These are phyloP conservation scores for Chlamydomonas reinhardtii DNA, from an alignment of 163 green algal species.

Conservation along the genomic window DNA sequence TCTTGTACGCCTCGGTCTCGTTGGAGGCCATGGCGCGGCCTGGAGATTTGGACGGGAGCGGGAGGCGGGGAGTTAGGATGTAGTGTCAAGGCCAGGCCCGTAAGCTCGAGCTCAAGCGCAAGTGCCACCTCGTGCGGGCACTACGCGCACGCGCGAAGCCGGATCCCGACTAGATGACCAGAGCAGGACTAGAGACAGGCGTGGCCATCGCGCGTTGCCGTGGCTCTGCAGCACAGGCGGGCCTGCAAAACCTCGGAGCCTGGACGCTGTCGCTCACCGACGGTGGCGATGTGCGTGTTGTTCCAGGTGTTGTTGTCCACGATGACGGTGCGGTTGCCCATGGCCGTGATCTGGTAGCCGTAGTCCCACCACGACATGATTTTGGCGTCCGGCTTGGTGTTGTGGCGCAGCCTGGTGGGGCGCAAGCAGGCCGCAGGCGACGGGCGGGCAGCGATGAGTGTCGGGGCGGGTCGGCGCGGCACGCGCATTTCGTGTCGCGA, in stretches of 20 bases:
- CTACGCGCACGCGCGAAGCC: too few species aligned
- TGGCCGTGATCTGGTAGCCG: slow-evolving; percentile 97
- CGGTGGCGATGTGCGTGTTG: slow-evolving; percentile 99
- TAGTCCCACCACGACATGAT: slow-evolving; percentile 95
- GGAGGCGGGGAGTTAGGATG: background rate
- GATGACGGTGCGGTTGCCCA: slow-evolving; percentile 97
- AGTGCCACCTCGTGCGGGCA: too few species aligned
- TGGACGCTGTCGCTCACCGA: slow-evolving; percentile 59
- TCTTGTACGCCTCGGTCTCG: slow-evolving; percentile 88
- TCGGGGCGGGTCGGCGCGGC: too few species aligned
- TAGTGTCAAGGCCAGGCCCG: too few species aligned
- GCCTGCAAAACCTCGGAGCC: too few species aligned
- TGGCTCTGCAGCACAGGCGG: too few species aligned
- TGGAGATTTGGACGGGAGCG: background rate
- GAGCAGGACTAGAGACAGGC: too few species aligned
- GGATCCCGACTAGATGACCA: too few species aligned
- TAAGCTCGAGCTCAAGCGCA: too few species aligned
- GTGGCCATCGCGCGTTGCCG: too few species aligned
- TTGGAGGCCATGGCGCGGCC: slow-evolving; percentile 90
- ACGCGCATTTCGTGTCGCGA: too few species aligned
- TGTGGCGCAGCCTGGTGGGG: slow-evolving; percentile 83
- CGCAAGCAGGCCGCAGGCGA: background rate
- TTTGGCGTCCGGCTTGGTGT: slow-evolving; percentile 86
- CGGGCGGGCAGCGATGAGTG: background rate
- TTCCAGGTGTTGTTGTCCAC: slow-evolving; percentile 99